phyloP scores from a whole-genome alignment of 768 basidiomycete genomes.

The Pisolithus microcarpus region DNA sequence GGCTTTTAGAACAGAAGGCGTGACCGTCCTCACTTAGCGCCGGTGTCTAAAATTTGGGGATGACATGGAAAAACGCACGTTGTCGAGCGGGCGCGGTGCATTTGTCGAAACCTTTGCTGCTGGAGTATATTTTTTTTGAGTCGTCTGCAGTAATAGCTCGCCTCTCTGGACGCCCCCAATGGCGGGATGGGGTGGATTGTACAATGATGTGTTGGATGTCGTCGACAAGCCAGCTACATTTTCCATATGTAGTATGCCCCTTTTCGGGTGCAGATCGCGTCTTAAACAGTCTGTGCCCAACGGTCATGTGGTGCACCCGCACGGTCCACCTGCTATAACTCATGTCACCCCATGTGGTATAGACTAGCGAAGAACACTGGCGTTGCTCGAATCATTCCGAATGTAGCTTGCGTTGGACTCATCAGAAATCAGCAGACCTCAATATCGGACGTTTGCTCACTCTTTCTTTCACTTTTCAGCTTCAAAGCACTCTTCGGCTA shows the following conservation, averaged over 20 bases:
- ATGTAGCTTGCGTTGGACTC: too few relatives aligned
- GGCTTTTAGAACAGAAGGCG: too few relatives aligned
- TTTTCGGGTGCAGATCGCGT: not conserved
- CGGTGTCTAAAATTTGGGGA: not conserved
- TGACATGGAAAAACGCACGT: conserved; percentile 20
- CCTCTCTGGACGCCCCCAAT: not conserved
- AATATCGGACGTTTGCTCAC: too few relatives aligned
- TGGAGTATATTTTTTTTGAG: not conserved
- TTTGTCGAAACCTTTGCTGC: not conserved
- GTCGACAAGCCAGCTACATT: not conserved
- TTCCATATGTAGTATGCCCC: not conserved
- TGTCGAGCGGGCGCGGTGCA: conserved; percentile 9
- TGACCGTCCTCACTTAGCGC: not conserved
- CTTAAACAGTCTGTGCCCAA: too few relatives aligned
- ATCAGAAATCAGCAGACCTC: too few relatives aligned
- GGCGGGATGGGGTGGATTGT: conserved; percentile 3
- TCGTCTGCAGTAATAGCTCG: not conserved
- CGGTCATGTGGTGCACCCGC: too few relatives aligned
- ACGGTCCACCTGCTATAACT: too few relatives aligned
- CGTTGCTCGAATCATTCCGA: too few relatives aligned
- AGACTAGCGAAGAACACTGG: too few relatives aligned
- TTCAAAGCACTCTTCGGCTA: too few relatives aligned
- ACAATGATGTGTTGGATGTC: conserved; percentile 3
- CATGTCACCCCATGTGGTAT: too few relatives aligned
- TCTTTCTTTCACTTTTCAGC: too few relatives aligned